These are phyloP conservation scores for Colletotrichum sublineola DNA, from an alignment of 2,329 filamentous ascomycete genomes.

Conservation along the genomic window DNA sequence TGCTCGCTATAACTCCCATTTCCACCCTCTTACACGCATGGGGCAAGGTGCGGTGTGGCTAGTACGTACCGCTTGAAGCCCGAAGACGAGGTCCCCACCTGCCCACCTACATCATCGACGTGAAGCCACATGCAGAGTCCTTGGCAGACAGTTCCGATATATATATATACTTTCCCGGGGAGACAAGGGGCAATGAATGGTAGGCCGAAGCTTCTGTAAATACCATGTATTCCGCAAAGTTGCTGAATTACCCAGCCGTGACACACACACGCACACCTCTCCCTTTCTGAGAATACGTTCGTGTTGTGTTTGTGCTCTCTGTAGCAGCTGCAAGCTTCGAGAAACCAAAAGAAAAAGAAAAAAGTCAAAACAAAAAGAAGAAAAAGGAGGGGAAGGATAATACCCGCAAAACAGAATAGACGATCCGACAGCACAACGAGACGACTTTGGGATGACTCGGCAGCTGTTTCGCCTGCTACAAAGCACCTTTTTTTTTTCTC, in stretches of 20 bases:
- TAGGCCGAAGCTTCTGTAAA: background rate
- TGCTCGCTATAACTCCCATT: too few relatives aligned
- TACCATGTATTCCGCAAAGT: background rate
- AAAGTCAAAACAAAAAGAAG: background rate
- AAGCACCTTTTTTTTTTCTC: conserved; percentile 15
- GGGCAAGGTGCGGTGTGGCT: background rate
- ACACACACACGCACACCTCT: background rate
- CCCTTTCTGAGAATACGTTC: background rate
- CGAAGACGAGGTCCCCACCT: background rate
- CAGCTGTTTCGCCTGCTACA: background rate
- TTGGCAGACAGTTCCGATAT: conserved; percentile 1
- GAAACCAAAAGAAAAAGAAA: background rate
- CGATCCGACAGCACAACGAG: conserved; percentile 10
- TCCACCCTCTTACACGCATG: background rate
- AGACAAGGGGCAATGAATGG: background rate
- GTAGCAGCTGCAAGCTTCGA: background rate
- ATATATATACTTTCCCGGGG: background rate
- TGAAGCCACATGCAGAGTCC: conserved; percentile 4
- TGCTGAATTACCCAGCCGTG: background rate
- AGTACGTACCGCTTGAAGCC: background rate
- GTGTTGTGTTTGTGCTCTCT: background rate
- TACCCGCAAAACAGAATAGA: conserved; percentile 21
- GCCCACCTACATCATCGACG: conserved; percentile 1
- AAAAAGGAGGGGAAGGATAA: background rate
- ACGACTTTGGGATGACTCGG: background rate